Percentiles rank a stretch among this genome's conserved stretches.
Conservation (phyloP, 768 basidiomycete genomes). For the Dacryopinax spathularia region DNA sequence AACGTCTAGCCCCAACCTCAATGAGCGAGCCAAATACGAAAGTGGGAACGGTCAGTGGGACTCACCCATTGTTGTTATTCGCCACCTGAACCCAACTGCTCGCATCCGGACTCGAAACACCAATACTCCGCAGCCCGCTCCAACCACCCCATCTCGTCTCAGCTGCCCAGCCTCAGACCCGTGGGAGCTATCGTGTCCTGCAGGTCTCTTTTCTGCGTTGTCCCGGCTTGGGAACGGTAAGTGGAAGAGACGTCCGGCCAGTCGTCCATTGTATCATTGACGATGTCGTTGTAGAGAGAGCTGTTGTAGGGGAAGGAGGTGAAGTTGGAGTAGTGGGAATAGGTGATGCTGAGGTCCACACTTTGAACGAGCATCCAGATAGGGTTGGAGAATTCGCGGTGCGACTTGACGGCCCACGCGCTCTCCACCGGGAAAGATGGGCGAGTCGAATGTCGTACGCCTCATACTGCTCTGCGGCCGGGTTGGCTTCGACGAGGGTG, state of each 20-base stretch:
- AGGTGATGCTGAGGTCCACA: conserved; percentile 32
- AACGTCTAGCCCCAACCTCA: too few species aligned
- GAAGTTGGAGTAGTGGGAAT: background rate
- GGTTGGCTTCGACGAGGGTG: conserved; percentile 44
- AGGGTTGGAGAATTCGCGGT: conserved; percentile 40
- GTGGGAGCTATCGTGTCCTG: background rate
- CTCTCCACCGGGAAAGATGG: conserved; percentile 17
- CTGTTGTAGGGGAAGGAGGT: background rate
- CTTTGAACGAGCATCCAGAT: conserved; percentile 44
- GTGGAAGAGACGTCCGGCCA: background rate
- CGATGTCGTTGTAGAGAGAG: background rate
- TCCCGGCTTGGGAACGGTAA: background rate
- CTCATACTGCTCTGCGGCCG: conserved; percentile 47
- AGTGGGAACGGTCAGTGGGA: background rate
- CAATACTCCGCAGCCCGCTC: background rate
- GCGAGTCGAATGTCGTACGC: conserved; percentile 31
- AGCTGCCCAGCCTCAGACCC: background rate
- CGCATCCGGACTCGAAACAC: background rate
- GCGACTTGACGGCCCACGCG: conserved; percentile 38
- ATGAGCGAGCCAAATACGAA: too few species aligned
- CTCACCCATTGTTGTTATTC: background rate
- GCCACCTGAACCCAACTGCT: background rate
- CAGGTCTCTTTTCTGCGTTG: background rate
- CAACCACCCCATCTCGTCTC: background rate
- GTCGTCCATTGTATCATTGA: background rate